Conservation (phyloP, 2,329 filamentous ascomycete species). For the Pezicula radicicola region DNA sequence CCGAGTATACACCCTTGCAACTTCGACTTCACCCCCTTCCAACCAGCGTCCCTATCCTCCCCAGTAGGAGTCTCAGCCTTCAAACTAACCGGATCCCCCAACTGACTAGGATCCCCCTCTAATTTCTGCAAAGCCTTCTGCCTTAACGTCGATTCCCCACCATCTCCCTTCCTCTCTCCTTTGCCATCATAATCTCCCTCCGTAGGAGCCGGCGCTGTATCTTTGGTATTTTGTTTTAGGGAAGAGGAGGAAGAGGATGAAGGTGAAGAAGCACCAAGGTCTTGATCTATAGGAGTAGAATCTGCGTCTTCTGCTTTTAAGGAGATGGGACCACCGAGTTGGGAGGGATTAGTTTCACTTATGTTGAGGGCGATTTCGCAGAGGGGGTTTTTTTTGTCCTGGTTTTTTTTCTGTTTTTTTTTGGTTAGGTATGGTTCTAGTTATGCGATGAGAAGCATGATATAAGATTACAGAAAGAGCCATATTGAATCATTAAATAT, state of each 20-base stretch:
- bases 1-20: slow-evolving; percentile 5
- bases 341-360: slow-evolving; percentile 15
- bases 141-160: slow-evolving; percentile 11
- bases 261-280: slow-evolving; percentile 2
- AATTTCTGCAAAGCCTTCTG: slow-evolving; percentile 13
- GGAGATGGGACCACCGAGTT: slow-evolving; percentile 18
- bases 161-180: background rate
- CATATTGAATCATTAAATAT: background rate
- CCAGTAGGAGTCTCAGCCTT: slow-evolving; percentile 21
- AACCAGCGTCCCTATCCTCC: slow-evolving; percentile 11
- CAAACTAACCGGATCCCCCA: slow-evolving; percentile 18
- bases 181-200: slow-evolving; percentile 7
- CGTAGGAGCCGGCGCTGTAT: slow-evolving; percentile 5
- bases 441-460: too few relatives aligned
- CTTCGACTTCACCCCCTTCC: slow-evolving; percentile 15
- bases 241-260: background rate
- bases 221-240: slow-evolving; percentile 3
- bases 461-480: background rate
- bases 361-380: slow-evolving; percentile 14
- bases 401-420: background rate
- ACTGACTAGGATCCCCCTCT: slow-evolving; percentile 14
- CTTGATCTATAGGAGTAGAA: slow-evolving; percentile 6
- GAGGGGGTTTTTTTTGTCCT: slow-evolving; percentile 7
- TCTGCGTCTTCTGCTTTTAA: slow-evolving; percentile 14
- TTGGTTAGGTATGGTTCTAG: background rate